A percentile compares a stretch with the other conserved stretches of the same genome.
phyloP scores from a whole-genome alignment of 2,329 filamentous ascomycete genomes.

The Colletotrichum falcatum region DNA sequence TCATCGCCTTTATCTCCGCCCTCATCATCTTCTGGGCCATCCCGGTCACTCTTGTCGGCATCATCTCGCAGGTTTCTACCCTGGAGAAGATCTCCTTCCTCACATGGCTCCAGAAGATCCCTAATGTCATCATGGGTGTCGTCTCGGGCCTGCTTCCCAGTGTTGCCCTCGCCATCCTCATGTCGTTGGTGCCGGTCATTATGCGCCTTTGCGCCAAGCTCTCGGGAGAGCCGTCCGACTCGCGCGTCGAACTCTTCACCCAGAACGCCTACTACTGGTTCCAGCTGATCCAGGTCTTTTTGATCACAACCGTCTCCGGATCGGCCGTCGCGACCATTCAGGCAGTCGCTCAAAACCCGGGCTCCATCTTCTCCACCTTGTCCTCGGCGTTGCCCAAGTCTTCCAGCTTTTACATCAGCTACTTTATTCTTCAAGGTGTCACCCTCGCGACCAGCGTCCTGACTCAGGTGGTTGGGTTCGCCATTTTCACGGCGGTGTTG shows the following conservation, averaged over 20 bases:
- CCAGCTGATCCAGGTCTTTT: slow-evolving; percentile 91
- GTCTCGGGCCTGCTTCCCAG: slow-evolving; percentile 87
- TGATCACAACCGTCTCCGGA: slow-evolving; percentile 86
- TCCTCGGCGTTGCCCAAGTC: slow-evolving; percentile 82
- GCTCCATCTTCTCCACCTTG: slow-evolving; percentile 71
- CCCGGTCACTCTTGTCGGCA: slow-evolving; percentile 82
- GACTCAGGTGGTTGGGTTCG: slow-evolving; percentile 74
- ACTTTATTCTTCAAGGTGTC: slow-evolving; percentile 85
- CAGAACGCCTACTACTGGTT: slow-evolving; percentile 94
- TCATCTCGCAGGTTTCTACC: slow-evolving; percentile 85
- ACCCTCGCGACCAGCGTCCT: slow-evolving; percentile 80
- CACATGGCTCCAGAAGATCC: slow-evolving; percentile 77
- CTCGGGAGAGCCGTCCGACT: slow-evolving; percentile 82
- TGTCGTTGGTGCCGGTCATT: slow-evolving; percentile 86
- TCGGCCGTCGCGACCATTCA: slow-evolving; percentile 78
- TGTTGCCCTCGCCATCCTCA: slow-evolving; percentile 82
- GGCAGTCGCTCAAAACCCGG: slow-evolving; percentile 72
- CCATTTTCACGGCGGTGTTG: slow-evolving; percentile 76
- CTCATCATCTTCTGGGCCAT: slow-evolving; percentile 90
- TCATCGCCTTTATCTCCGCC: slow-evolving; percentile 78
- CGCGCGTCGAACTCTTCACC: slow-evolving; percentile 86
- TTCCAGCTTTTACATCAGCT: slow-evolving; percentile 90
- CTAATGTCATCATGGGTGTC: slow-evolving; percentile 79
- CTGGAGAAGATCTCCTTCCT: slow-evolving; percentile 76
- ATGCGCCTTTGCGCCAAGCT: slow-evolving; percentile 82